Percentiles rank a stretch among this genome's conserved stretches.
These are phyloP conservation scores for Eutypa lata DNA, from an alignment of 2,329 filamentous ascomycete species.

Conservation along the genomic window DNA sequence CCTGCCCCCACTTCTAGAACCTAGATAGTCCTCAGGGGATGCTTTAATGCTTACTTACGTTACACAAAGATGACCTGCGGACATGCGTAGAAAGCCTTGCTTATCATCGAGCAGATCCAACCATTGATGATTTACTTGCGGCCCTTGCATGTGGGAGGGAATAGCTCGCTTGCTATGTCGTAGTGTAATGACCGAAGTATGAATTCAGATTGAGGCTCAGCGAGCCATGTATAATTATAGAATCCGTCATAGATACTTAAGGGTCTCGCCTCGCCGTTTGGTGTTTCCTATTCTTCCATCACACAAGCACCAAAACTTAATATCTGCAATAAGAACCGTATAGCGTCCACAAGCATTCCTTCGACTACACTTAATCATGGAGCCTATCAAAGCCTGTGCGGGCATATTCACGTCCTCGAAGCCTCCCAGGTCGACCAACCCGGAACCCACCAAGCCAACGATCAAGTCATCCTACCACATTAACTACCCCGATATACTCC, in stretches of 20 bases:
- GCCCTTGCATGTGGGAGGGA: background rate
- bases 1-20: too few relatives aligned
- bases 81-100: background rate
- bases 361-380: slow-evolving; percentile 3
- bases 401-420: slow-evolving; percentile 1
- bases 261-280: background rate
- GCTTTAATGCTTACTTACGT: background rate
- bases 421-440: slow-evolving; percentile 6
- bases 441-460: background rate
- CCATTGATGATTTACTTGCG: background rate
- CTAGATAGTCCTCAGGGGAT: too few relatives aligned
- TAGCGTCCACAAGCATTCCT: background rate
- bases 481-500: slow-evolving; percentile 24
- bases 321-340: background rate
- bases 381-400: slow-evolving; percentile 1
- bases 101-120: background rate
- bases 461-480: slow-evolving; percentile 13
- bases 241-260: background rate
- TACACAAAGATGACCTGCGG: background rate
- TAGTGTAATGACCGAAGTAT: background rate
- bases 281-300: background rate
- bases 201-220: background rate
- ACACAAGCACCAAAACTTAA: background rate
- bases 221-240: background rate
- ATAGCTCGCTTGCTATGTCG: background rate